phyloP scores from a whole-genome alignment of 2,329 filamentous ascomycete species.

The Sarocladiaceae sp. region DNA sequence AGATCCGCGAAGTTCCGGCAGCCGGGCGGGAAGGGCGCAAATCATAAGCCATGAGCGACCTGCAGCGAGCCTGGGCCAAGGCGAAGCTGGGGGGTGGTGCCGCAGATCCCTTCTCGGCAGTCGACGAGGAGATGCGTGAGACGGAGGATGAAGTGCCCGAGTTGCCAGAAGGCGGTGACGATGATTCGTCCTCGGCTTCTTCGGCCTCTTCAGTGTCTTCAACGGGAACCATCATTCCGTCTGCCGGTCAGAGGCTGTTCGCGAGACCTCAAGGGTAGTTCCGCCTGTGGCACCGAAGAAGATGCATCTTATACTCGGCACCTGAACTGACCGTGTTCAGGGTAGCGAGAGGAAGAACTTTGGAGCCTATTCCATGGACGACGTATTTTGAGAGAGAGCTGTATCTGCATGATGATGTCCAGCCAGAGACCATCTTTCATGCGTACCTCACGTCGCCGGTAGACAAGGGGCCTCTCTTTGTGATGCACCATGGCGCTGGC shows the following conservation, averaged over 20 bases:
- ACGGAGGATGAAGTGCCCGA: slow-evolving; percentile 41
- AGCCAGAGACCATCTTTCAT: slow-evolving; percentile 62
- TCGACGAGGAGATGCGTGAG: slow-evolving; percentile 46
- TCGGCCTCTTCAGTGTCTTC: slow-evolving; percentile 70
- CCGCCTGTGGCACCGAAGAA: slow-evolving; percentile 15
- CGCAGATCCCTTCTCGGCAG: slow-evolving; percentile 45
- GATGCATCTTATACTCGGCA: background rate
- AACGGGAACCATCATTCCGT: slow-evolving; percentile 85
- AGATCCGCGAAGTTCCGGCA: background rate
- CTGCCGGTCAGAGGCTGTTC: slow-evolving; percentile 68
- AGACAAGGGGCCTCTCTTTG: slow-evolving; percentile 74
- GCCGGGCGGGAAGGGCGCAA: background rate
- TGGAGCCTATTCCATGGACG: slow-evolving; percentile 75
- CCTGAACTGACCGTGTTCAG: slow-evolving; percentile 25
- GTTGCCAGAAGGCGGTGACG: slow-evolving; percentile 40
- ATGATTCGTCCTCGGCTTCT: slow-evolving; percentile 72
- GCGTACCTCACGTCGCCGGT: slow-evolving; percentile 82
- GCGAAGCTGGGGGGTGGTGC: slow-evolving; percentile 59
- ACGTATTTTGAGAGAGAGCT: slow-evolving; percentile 89
- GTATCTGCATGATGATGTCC: slow-evolving; percentile 53
- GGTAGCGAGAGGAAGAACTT: slow-evolving; percentile 45
- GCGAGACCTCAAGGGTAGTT: slow-evolving; percentile 64
- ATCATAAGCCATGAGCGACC: slow-evolving; percentile 64
- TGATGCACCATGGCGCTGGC: slow-evolving; percentile 92
- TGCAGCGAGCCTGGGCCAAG: slow-evolving; percentile 76